Evolutionary conservation across 345 rosid species (phyloP).

Genomic region (Eucalyptus regnans): DNA sequence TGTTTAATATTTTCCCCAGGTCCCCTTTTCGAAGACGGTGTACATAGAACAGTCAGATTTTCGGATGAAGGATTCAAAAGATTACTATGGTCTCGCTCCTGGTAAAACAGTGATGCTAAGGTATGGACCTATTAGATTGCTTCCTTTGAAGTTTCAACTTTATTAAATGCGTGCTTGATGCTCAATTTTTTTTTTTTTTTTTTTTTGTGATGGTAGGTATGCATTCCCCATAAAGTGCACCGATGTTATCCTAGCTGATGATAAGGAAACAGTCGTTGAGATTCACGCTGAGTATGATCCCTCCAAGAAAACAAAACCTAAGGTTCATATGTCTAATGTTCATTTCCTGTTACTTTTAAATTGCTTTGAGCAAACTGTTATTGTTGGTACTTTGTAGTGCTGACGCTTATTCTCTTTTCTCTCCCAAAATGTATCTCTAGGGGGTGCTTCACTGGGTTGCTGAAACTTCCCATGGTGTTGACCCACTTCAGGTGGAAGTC

Average conservation of each 20-base stretch:
- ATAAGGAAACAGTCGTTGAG: conserved; percentile 64
- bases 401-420: not conserved
- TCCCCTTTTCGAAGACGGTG: conserved; percentile 69
- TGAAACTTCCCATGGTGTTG: conserved; percentile 49
- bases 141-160: not conserved
- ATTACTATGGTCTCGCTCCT: conserved; percentile 89
- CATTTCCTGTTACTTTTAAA: not conserved
- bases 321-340: conserved; percentile 25
- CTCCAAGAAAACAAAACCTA: conserved; percentile 75
- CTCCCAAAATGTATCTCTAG: conserved; percentile 7
- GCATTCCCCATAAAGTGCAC: conserved; percentile 70
- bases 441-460: conserved; percentile 98
- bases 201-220: conserved; percentile 23
- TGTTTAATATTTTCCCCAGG: conserved; percentile 14
- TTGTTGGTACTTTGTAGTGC: not conserved
- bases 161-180: not conserved
- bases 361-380: not conserved
- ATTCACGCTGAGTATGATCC: conserved; percentile 81
- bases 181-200: not conserved
- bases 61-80: conserved; percentile 91
- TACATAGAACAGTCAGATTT: conserved; percentile 89
- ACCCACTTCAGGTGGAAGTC: conserved; percentile 78
- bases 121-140: conserved; percentile 11
- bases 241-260: conserved; percentile 57
- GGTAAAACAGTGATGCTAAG: conserved; percentile 87